Conservation (phyloP, 768 basidiomycete species). For the Coprinellus aureogranulatus region DNA sequence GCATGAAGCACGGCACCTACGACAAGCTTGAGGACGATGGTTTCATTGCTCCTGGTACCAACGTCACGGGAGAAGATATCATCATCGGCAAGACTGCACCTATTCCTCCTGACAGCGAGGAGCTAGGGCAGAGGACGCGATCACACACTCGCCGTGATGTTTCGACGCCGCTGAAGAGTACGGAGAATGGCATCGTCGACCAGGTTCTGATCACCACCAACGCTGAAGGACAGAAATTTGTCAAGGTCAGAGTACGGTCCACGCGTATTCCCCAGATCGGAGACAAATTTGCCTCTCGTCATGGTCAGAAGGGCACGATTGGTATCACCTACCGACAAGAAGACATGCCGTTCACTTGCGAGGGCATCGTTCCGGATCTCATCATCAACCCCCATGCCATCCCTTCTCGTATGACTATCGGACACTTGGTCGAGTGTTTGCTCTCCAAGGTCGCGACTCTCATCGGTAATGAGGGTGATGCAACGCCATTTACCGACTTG, state of each 20-base stretch:
- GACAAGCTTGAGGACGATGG: slow-evolving; percentile 98
- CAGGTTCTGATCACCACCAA: slow-evolving; percentile 97
- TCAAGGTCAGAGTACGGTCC: slow-evolving; percentile 94
- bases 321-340: slow-evolving; percentile 99
- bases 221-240: slow-evolving; percentile 94
- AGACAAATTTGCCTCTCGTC: slow-evolving; percentile 98
- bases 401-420: slow-evolving; percentile 99
- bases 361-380: slow-evolving; percentile 95
- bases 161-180: slow-evolving; percentile 96
- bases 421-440: slow-evolving; percentile 97
- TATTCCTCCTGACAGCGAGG: slow-evolving; percentile 93
- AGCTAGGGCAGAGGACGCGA: slow-evolving; percentile 93
- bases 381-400: slow-evolving; percentile 99
- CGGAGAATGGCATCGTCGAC: slow-evolving; percentile 96
- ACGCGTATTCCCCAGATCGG: slow-evolving; percentile 97
- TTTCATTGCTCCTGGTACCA: slow-evolving; percentile 91
- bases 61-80: slow-evolving; percentile 95
- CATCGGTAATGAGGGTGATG: slow-evolving; percentile 95
- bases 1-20: slow-evolving; percentile 98
- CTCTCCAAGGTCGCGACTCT: slow-evolving; percentile 95
- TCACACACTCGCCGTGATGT: slow-evolving; percentile 93
- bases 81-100: slow-evolving; percentile 99
- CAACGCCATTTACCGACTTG: slow-evolving; percentile 96
- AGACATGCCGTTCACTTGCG: slow-evolving; percentile 98
- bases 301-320: slow-evolving; percentile 99